Conservation (phyloP, 1,284 basidiomycete genomes). For the Bondarzewia mesenterica region DNA sequence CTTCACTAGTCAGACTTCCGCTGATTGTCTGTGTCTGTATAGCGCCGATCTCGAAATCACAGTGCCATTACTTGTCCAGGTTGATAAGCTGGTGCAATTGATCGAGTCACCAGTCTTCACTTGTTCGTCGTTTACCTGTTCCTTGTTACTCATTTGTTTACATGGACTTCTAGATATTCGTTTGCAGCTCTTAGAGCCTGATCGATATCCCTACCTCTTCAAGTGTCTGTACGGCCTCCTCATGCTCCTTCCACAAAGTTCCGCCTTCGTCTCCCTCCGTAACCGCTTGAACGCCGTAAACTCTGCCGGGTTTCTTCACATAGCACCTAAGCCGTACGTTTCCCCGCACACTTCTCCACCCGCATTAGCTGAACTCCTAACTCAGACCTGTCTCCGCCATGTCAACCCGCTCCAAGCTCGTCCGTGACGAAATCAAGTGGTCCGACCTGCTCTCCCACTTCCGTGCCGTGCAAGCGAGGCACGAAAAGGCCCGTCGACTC, state of each 20-base stretch:
- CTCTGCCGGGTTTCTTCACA: conserved; percentile 88
- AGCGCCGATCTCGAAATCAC: conserved; percentile 97
- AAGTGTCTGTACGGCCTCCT: conserved; percentile 97
- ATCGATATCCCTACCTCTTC: conserved; percentile 92
- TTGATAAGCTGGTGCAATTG: conserved; percentile 96
- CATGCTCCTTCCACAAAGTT: conserved; percentile 96
- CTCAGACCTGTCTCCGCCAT: conserved; percentile 27
- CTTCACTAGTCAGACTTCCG: neutral
- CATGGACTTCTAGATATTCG: conserved; percentile 67
- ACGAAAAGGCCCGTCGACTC: conserved; percentile 79
- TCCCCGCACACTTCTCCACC: neutral
- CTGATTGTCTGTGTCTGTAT: conserved; percentile 5
- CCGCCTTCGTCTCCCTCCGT: conserved; percentile 91
- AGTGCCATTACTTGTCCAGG: conserved; percentile 89
- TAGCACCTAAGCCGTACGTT: conserved; percentile 69
- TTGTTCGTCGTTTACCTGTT: conserved; percentile 53
- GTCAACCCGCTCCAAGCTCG: conserved; percentile 65
- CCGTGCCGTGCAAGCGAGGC: conserved; percentile 73
- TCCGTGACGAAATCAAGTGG: conserved; percentile 90
- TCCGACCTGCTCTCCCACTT: conserved; percentile 84
- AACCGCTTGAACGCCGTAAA: conserved; percentile 94
- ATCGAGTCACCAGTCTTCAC: conserved; percentile 99
- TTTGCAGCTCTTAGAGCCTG: conserved; percentile 93
- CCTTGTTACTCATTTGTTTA: neutral
- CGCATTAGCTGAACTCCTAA: neutral